These are phyloP conservation scores for Podaxis sp. DNA, from an alignment of 768 basidiomycete genomes.

Conservation along the genomic window DNA sequence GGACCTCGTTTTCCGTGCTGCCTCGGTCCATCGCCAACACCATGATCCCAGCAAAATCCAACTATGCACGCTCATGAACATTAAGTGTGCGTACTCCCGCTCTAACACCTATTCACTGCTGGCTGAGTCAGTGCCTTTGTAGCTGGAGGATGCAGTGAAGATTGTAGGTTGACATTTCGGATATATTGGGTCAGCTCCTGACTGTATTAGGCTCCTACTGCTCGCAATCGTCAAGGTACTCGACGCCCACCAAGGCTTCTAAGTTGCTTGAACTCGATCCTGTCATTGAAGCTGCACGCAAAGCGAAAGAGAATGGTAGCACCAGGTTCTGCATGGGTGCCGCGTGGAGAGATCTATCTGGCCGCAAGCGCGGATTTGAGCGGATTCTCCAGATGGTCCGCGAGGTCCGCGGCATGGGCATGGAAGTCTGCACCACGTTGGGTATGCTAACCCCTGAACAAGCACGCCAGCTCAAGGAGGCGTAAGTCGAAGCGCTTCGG, in stretches of 20 bases:
- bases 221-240: constrained; percentile 94
- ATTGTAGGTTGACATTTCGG: constrained; percentile 58
- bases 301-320: constrained; percentile 94
- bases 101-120: constrained; percentile 24
- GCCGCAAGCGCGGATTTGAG: constrained; percentile 92
- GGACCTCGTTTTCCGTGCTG: constrained; percentile 86
- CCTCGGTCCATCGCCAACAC: constrained; percentile 78
- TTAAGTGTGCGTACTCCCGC: constrained; percentile 73
- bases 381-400: constrained; percentile 90
- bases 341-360: constrained; percentile 94
- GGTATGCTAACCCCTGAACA: constrained; percentile 97
- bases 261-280: constrained; percentile 87
- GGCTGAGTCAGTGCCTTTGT: constrained; percentile 14
- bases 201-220: constrained; percentile 81
- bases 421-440: constrained; percentile 99
- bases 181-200: background rate
- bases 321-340: constrained; percentile 99
- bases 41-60: constrained; percentile 92
- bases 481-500: constrained; percentile 49
- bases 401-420: constrained; percentile 90
- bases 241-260: constrained; percentile 86
- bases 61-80: constrained; percentile 97
- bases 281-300: constrained; percentile 88
- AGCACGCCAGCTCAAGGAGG: constrained; percentile 88
- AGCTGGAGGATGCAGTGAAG: constrained; percentile 96